A percentile compares a stretch with the other conserved stretches of the same genome.
These are phyloP conservation scores for Thalassiosira mediterranea DNA, from an alignment of 352 stramenopile genomes.

Conservation along the genomic window DNA sequence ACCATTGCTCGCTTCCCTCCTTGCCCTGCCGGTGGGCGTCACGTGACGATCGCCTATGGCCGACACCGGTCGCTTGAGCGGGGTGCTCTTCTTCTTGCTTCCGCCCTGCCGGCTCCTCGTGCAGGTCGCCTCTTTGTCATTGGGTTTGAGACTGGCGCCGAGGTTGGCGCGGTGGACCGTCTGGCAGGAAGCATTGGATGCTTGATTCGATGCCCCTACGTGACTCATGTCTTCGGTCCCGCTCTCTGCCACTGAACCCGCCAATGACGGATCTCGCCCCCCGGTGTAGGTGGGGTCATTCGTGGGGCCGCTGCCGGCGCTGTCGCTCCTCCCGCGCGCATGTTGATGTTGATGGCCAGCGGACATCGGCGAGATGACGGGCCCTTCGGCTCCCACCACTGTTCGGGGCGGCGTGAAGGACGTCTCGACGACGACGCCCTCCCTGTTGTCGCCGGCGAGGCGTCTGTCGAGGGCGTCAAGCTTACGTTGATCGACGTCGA, in stretches of 20 bases:
- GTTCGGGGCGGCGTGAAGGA: conserved; percentile 8
- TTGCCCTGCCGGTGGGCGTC: background rate
- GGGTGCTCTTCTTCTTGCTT: conserved; percentile 45
- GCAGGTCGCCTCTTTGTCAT: background rate
- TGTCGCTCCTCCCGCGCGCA: background rate
- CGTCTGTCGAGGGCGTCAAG: conserved; percentile 6
- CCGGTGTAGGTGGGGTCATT: background rate
- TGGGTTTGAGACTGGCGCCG: background rate
- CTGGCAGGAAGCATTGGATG: conserved; percentile 17
- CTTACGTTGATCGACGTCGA: conserved; percentile 9
- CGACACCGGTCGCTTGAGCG: conserved; percentile 26
- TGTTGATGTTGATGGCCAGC: no score
- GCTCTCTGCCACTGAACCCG: conserved; percentile 5
- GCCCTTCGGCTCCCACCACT: background rate
- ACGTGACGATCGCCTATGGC: conserved; percentile 9
- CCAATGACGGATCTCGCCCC: background rate
- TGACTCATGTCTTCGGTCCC: conserved; percentile 5
- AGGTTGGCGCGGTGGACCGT: conserved; percentile 23
- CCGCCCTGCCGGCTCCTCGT: background rate
- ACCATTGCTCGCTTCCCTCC: background rate
- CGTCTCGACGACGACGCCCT: no score
- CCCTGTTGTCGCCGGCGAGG: conserved; percentile 2
- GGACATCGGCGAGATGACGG: background rate
- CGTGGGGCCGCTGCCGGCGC: background rate
- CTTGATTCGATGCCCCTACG: conserved; percentile 6